phyloP scores from a whole-genome alignment of 129 eudicot species.

The Logfia minima region DNA sequence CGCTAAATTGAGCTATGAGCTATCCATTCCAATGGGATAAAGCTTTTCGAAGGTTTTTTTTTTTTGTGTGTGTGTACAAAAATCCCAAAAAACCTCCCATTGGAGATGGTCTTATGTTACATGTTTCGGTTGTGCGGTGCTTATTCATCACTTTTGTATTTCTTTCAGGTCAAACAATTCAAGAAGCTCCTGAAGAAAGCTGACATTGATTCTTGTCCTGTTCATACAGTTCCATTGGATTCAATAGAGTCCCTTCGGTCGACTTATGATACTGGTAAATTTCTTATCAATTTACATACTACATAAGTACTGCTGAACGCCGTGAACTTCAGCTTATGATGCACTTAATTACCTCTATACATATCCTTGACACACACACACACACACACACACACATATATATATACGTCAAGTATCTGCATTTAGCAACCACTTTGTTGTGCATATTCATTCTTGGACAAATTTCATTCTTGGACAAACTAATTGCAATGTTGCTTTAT shows the following conservation, averaged over 20 bases:
- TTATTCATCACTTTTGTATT: conserved; percentile 10
- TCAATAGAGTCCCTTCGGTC: conserved; percentile 59
- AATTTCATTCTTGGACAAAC: neutral
- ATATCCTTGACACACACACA: neutral
- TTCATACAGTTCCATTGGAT: conserved; percentile 49
- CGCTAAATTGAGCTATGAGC: too few relatives aligned
- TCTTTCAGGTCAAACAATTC: conserved; percentile 63
- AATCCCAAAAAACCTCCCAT: too few relatives aligned
- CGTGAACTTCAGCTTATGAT: neutral
- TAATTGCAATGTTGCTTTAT: neutral
- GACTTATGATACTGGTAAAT: conserved; percentile 52
- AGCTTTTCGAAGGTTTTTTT: too few relatives aligned
- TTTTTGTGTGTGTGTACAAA: too few relatives aligned
- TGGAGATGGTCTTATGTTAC: neutral
- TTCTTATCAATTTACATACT: neutral
- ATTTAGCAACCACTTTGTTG: neutral
- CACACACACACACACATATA: neutral
- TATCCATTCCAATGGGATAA: too few relatives aligned
- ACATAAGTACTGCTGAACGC: neutral
- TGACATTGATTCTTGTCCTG: conserved; percentile 52
- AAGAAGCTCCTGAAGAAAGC: conserved; percentile 75
- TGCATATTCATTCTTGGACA: neutral
- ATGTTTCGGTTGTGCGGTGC: conserved; percentile 3
- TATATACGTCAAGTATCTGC: conserved; percentile 13
- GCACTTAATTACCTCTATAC: neutral